Evolutionary conservation across 345 rosid genomes (phyloP), one percentile per base, ranked within the genome.

Genomic region (Noccaea bulbosa): DNA sequence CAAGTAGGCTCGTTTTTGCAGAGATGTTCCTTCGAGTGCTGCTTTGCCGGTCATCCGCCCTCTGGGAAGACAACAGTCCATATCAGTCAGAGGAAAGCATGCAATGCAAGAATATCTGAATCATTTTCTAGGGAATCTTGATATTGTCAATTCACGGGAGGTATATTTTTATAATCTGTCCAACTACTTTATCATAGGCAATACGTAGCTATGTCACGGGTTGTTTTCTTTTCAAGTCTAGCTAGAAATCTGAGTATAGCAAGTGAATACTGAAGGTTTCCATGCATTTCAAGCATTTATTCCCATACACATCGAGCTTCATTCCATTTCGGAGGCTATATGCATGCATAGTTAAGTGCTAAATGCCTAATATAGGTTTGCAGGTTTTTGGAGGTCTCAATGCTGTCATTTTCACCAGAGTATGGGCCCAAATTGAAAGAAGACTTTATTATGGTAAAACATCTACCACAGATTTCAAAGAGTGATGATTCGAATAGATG

Each of bases 21-120:
- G 99, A 86, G 87, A 92, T 83, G 96, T 94, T 83, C 99, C 99
- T 14, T 90, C 99, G 57, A 91, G 83, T 64, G 99, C 99, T 76
- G 99, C 96, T 74, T 81, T 94, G 69, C 91, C 96, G 37, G 89
- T 94, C 65, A 87, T 94, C 68, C 93, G 96, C 52, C 99, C 99
- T 14, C 67, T 94, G 63, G 96, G 96, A 65, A 87, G 96, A 81
- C 99, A 91, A 70, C 84, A 90, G 72, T 88, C 99, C 2, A 87
- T 94, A 71, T 86, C 99, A 1, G 96, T 85, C 44, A 83, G 89
- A 78, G 96, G 96, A 53, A 94, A 94, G 85, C 86, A 82, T 72
- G 97, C 99, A 45, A 94, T 94, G 99, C 98, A 94, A 70, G 88
- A 85, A 68, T 94, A 94, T 74, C 70, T 94, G 68, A 92, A 92